Percentiles rank a stretch among this genome's conserved stretches.
phyloP scores from a whole-genome alignment of 2,329 filamentous ascomycete genomes.

The Aspergillus novofumigatus region DNA sequence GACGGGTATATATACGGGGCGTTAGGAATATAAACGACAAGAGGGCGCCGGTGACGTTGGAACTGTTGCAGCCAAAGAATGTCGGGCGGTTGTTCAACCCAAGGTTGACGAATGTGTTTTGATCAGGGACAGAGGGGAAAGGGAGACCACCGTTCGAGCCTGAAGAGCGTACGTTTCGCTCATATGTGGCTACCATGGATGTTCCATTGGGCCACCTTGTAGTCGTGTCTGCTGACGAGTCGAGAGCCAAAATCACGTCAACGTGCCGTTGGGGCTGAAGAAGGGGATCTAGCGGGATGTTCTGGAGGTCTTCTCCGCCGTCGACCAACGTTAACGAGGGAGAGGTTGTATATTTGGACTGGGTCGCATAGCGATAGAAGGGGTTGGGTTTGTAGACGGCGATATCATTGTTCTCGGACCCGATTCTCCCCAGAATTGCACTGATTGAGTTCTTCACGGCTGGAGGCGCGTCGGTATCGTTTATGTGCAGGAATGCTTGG shows the following conservation, averaged over 20 bases:
- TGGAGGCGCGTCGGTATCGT: slow-evolving; percentile 45
- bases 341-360: slow-evolving; percentile 54
- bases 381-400: slow-evolving; percentile 70
- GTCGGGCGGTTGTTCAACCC: slow-evolving; percentile 67
- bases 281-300: slow-evolving; percentile 70
- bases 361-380: slow-evolving; percentile 61
- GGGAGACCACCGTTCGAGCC: slow-evolving; percentile 59
- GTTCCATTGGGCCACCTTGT: slow-evolving; percentile 71
- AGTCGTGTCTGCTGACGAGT: slow-evolving; percentile 66
- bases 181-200: slow-evolving; percentile 65
- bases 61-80: slow-evolving; percentile 71
- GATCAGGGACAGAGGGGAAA: slow-evolving; percentile 67
- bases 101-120: slow-evolving; percentile 70
- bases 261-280: slow-evolving; percentile 65
- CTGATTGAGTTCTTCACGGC: slow-evolving; percentile 49
- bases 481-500: slow-evolving; percentile 62
- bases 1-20: slow-evolving; percentile 69
- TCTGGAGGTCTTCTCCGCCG: slow-evolving; percentile 70
- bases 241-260: slow-evolving; percentile 74
- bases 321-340: slow-evolving; percentile 64
- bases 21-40: slow-evolving; percentile 84
- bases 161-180: slow-evolving; percentile 53
- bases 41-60: slow-evolving; percentile 56
- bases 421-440: slow-evolving; percentile 52
- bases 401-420: slow-evolving; percentile 59